These are phyloP conservation scores for Pelargonium citronellum DNA, from an alignment of 441 rosid genomes.

Conservation along the genomic window DNA sequence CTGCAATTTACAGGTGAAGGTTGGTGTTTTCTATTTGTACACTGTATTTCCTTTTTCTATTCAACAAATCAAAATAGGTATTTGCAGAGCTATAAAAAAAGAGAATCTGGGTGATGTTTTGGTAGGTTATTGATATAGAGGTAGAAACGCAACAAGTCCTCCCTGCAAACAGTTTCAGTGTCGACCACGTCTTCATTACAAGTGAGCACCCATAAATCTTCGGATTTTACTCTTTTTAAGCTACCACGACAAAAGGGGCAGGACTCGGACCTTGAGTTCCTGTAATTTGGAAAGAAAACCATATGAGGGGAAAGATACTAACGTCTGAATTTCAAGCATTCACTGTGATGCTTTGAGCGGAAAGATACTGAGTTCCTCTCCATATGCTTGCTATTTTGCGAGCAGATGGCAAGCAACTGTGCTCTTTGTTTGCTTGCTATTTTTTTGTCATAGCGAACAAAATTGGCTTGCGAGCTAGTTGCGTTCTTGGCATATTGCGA, in stretches of 20 bases:
- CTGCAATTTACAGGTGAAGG: slow-evolving; percentile 57
- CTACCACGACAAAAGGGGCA: slow-evolving; percentile 93
- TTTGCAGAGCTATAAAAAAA: slow-evolving; percentile 74
- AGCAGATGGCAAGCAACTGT: no score
- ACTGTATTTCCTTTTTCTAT: slow-evolving; percentile 17
- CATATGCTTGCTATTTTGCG: no score
- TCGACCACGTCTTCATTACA: slow-evolving; percentile 78
- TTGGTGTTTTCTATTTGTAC: slow-evolving; percentile 50
- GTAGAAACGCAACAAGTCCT: slow-evolving; percentile 69
- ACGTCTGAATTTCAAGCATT: slow-evolving; percentile 2
- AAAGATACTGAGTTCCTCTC: no score
- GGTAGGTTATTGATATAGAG: slow-evolving; percentile 74
- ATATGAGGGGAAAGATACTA: neutral
- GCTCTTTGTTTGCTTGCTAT: no score
- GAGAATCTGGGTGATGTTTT: slow-evolving; percentile 69
- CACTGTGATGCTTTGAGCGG: neutral
- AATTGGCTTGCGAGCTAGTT: no score
- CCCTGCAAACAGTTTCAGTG: slow-evolving; percentile 50
- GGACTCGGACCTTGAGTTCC: slow-evolving; percentile 88
- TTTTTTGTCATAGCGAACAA: no score
- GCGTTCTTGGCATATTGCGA: no score
- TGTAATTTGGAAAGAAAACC: slow-evolving; percentile 28
- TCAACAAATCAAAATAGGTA: slow-evolving; percentile 52
- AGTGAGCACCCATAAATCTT: slow-evolving; percentile 93
- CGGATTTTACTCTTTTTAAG: slow-evolving; percentile 86